These are phyloP conservation scores for Linum tenue DNA, from an alignment of 345 rosid genomes.

Conservation along the genomic window DNA sequence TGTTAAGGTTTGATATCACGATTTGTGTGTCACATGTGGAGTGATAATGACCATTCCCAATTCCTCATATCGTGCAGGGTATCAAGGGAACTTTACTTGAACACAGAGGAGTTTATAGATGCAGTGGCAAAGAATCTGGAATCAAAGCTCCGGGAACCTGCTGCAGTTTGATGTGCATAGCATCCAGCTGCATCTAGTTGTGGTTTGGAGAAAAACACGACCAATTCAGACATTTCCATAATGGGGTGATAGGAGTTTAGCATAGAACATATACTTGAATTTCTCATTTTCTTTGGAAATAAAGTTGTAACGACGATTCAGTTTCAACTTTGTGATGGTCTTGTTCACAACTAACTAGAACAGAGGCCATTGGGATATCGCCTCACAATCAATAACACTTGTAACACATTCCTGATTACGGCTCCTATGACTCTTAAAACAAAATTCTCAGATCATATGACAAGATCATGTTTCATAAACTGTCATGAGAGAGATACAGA, in stretches of 20 bases:
- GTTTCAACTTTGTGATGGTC: too few species aligned
- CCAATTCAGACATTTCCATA: not conserved
- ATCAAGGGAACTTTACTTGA: slow-evolving; percentile 56
- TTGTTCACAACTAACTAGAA: too few species aligned
- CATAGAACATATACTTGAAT: not conserved
- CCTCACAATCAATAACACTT: too few species aligned
- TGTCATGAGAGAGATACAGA: too few species aligned
- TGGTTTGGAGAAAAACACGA: not conserved
- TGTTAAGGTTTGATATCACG: not conserved
- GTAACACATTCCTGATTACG: too few species aligned
- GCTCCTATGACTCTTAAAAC: too few species aligned
- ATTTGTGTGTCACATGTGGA: not conserved
- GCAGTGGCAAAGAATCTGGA: slow-evolving; percentile 58
- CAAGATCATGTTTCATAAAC: too few species aligned
- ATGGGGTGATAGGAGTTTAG: not conserved
- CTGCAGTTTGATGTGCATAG: not conserved
- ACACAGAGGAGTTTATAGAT: slow-evolving; percentile 79
- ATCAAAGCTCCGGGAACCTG: slow-evolving; percentile 39
- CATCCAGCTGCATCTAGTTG: not conserved
- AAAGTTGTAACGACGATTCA: too few species aligned
- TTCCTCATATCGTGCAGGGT: slow-evolving; percentile 40
- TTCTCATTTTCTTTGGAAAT: too few species aligned
- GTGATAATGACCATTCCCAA: not conserved
- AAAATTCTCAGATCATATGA: too few species aligned
- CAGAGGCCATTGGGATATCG: too few species aligned